Evolutionary conservation across 1,139 yeast genomes (phyloP).

Genomic region (Geotrichum citri-aurantii): DNA sequence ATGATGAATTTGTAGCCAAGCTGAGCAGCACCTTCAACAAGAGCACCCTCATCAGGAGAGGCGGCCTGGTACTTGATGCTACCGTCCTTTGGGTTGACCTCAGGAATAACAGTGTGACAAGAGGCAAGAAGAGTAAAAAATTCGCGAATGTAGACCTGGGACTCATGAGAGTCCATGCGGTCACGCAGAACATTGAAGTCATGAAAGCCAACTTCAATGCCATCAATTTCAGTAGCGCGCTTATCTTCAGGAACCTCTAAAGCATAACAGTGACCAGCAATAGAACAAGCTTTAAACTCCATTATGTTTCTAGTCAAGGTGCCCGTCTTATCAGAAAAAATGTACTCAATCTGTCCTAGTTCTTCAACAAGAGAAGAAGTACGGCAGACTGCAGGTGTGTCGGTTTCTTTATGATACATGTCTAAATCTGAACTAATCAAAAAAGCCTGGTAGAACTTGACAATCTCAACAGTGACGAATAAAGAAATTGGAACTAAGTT

Average conservation of each 20-base stretch:
- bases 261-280: slow-evolving; percentile 87
- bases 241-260: slow-evolving; percentile 89
- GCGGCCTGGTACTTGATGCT: slow-evolving; percentile 92
- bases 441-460: slow-evolving; percentile 91
- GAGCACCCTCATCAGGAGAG: slow-evolving; percentile 98
- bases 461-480: slow-evolving; percentile 91
- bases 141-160: slow-evolving; percentile 66
- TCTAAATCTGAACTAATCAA: slow-evolving; percentile 93
- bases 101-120: slow-evolving; percentile 98
- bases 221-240: slow-evolving; percentile 64
- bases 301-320: slow-evolving; percentile 90
- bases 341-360: slow-evolving; percentile 90
- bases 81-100: slow-evolving; percentile 46
- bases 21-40: slow-evolving; percentile 92
- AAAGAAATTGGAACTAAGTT: slow-evolving; percentile 85
- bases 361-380: slow-evolving; percentile 96
- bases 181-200: slow-evolving; percentile 59
- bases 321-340: slow-evolving; percentile 95
- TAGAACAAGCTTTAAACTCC: slow-evolving; percentile 93
- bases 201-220: slow-evolving; percentile 75
- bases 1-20: slow-evolving; percentile 79
- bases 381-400: slow-evolving; percentile 91
- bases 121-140: slow-evolving; percentile 82
- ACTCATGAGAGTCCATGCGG: slow-evolving; percentile 43
- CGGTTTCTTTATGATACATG: slow-evolving; percentile 79